Conservation (phyloP, 768 basidiomycete genomes). For the Russula sp. region DNA sequence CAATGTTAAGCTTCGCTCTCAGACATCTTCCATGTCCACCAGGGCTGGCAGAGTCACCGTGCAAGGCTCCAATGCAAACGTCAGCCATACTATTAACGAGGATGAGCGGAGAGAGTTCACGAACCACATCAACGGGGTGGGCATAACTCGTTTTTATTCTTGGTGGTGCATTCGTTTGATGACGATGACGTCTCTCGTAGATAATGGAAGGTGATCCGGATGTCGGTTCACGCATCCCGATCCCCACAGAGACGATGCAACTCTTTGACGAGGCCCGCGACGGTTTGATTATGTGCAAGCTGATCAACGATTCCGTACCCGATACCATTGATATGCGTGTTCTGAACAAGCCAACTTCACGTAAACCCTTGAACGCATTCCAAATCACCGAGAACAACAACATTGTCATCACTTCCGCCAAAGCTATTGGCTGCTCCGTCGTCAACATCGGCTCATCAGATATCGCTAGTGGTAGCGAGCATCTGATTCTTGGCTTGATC, state of each 20-base stretch:
- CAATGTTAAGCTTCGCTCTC: slow-evolving; percentile 72
- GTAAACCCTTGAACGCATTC: slow-evolving; percentile 92
- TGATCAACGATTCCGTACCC: slow-evolving; percentile 98
- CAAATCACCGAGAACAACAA: slow-evolving; percentile 99
- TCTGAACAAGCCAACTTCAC: slow-evolving; percentile 78
- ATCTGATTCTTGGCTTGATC: slow-evolving; percentile 94
- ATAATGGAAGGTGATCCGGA: slow-evolving; percentile 90
- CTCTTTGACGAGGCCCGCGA: slow-evolving; percentile 96
- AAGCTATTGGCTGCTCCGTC: slow-evolving; percentile 97
- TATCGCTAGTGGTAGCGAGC: slow-evolving; percentile 89
- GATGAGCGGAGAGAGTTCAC: slow-evolving; percentile 95
- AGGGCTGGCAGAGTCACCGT: slow-evolving; percentile 91
- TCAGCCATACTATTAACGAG: slow-evolving; percentile 96
- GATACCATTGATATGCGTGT: slow-evolving; percentile 99
- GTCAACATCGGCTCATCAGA: slow-evolving; percentile 97
- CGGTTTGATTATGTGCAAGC: slow-evolving; percentile 94
- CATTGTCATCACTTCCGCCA: slow-evolving; percentile 96
- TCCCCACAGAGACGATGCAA: slow-evolving; percentile 97
- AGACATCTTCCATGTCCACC: slow-evolving; percentile 43
- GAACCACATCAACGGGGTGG: slow-evolving; percentile 93
- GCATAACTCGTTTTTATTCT: slow-evolving; percentile 32
- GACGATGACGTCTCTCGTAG: slow-evolving; percentile 43
- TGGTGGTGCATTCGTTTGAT: not conserved
- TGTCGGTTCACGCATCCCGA: slow-evolving; percentile 77
- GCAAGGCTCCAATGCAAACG: slow-evolving; percentile 91